phyloP scores from a whole-genome alignment of 2,329 filamentous ascomycete species.

The Ophiostoma ips region DNA sequence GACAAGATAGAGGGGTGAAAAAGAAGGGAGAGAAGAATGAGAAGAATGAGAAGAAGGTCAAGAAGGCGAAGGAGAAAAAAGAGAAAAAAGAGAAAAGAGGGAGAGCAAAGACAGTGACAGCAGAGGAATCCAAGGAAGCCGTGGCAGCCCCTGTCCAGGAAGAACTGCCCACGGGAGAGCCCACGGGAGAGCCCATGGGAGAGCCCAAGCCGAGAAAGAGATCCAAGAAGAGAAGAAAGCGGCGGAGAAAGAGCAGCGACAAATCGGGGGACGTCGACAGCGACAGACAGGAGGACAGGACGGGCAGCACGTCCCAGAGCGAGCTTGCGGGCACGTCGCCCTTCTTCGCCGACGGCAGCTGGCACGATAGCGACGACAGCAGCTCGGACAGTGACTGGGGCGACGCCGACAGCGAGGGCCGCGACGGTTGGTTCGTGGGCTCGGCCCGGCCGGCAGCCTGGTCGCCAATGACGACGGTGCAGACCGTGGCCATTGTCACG shows the following conservation, averaged over 20 bases:
- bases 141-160: too few species aligned
- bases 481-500: background rate
- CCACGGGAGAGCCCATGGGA: too few species aligned
- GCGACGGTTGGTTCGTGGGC: background rate
- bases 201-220: too few species aligned
- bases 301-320: background rate
- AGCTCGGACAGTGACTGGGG: background rate
- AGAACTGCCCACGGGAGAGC: too few species aligned
- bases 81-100: too few species aligned
- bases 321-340: background rate
- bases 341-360: constrained; percentile 1
- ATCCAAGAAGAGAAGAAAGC: background rate
- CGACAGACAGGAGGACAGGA: background rate
- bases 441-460: background rate
- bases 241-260: background rate
- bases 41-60: background rate
- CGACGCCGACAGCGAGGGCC: background rate
- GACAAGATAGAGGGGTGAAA: background rate
- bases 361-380: background rate
- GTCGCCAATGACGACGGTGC: background rate
- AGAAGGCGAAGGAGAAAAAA: background rate
- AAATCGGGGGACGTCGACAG: background rate
- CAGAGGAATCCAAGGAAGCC: too few species aligned
- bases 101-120: too few species aligned
- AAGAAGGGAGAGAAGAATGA: background rate